Evolutionary conservation across 139 green algal species (phyloP).

Genomic region (Desmodesmus armatus): DNA sequence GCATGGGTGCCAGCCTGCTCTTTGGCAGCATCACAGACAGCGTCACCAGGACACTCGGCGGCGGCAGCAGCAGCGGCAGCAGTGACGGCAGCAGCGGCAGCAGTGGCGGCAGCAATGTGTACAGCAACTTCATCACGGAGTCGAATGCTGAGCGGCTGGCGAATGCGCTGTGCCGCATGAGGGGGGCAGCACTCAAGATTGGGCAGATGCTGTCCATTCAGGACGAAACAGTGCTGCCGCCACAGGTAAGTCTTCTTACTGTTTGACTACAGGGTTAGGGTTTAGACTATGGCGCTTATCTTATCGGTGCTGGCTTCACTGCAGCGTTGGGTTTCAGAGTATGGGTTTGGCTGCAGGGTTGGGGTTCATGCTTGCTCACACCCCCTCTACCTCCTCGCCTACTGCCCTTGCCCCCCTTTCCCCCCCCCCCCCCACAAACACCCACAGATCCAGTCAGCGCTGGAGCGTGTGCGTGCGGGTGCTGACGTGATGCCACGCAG

Average conservation of each 20-base stretch:
- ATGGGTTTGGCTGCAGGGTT: too few relatives aligned
- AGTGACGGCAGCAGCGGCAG: not conserved
- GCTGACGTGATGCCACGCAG: slow-evolving; percentile 94
- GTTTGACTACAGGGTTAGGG: not conserved
- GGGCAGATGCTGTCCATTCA: slow-evolving; percentile 98
- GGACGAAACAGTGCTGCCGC: slow-evolving; percentile 91
- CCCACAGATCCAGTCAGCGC: slow-evolving; percentile 77
- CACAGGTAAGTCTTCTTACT: slow-evolving; percentile 57
- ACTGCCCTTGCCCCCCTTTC: too few relatives aligned
- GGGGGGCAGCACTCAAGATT: slow-evolving; percentile 95
- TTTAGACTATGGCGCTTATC: too few relatives aligned
- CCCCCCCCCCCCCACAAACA: too few relatives aligned
- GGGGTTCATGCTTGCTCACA: too few relatives aligned
- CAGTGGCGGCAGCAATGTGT: slow-evolving; percentile 4
- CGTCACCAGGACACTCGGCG: slow-evolving; percentile 51
- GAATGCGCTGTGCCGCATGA: slow-evolving; percentile 91
- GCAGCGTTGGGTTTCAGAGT: too few relatives aligned
- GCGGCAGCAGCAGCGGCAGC: not conserved
- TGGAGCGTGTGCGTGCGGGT: slow-evolving; percentile 87
- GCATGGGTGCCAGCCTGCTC: slow-evolving; percentile 82
- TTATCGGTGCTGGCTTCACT: too few relatives aligned
- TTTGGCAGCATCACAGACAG: slow-evolving; percentile 76
- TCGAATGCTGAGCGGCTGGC: slow-evolving; percentile 93
- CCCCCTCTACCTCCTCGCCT: too few relatives aligned
- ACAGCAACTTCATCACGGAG: slow-evolving; percentile 59